These are phyloP conservation scores for Microthlaspi erraticum DNA, from an alignment of 345 rosid species.

Conservation along the genomic window DNA sequence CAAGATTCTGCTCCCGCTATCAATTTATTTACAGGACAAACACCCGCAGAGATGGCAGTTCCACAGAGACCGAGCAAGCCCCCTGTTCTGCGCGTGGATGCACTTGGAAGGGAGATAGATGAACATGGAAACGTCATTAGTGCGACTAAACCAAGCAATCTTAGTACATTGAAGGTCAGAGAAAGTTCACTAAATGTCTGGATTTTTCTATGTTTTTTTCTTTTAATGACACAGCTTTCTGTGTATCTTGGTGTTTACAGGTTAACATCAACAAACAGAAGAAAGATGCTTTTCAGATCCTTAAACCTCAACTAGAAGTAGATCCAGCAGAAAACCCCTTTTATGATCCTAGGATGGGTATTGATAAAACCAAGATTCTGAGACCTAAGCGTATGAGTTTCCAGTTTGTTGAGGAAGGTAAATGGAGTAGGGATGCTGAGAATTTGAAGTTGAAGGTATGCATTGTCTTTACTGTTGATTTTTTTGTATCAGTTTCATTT, in stretches of 20 bases:
- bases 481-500: neutral
- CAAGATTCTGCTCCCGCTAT: conserved; percentile 73
- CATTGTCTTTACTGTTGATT: neutral
- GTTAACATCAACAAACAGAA: conserved; percentile 97
- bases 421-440: conserved; percentile 96
- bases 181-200: neutral
- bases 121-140: conserved; percentile 92
- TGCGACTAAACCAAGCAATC: conserved; percentile 83
- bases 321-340: conserved; percentile 84
- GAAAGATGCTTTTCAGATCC: conserved; percentile 94
- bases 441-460: conserved; percentile 74
- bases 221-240: conserved; percentile 19
- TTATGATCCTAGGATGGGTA: conserved; percentile 85
- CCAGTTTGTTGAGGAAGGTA: conserved; percentile 98
- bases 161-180: conserved; percentile 92
- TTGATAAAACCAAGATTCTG: conserved; percentile 76
- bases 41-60: conserved; percentile 54
- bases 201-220: neutral
- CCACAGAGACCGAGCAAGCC: conserved; percentile 85
- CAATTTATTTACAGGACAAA: conserved; percentile 77
- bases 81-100: conserved; percentile 90
- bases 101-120: conserved; percentile 95
- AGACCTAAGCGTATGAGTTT: conserved; percentile 90
- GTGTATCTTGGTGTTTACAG: conserved; percentile 51
- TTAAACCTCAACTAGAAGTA: conserved; percentile 87